Conservation (phyloP, 371 early-diverging fungal genomes). For the Mortierella sp. region DNA sequence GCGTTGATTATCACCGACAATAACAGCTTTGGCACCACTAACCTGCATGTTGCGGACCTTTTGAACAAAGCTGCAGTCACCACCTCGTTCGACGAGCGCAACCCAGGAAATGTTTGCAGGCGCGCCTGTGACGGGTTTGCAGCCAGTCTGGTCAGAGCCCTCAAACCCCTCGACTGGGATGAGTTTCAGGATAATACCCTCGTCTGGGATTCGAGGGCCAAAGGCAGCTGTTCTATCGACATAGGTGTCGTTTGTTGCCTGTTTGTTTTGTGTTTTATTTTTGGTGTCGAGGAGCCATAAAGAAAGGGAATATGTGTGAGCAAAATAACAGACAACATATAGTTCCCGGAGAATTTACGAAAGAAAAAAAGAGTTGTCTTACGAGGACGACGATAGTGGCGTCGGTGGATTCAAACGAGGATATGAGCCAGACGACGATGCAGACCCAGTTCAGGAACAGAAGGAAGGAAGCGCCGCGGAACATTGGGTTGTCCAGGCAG, state of each 20-base stretch:
- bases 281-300: background rate
- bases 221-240: slow-evolving; percentile 71
- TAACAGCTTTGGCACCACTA: slow-evolving; percentile 87
- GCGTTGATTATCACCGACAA: slow-evolving; percentile 86
- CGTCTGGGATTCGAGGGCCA: slow-evolving; percentile 70
- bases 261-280: background rate
- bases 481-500: slow-evolving; percentile 7
- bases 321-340: too few relatives aligned
- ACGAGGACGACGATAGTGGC: slow-evolving; percentile 54
- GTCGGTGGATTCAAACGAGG: slow-evolving; percentile 37
- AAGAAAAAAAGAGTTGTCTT: slow-evolving; percentile 7
- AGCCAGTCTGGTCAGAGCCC: slow-evolving; percentile 27
- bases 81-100: slow-evolving; percentile 81
- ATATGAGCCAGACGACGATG: slow-evolving; percentile 32
- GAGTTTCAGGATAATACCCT: slow-evolving; percentile 64
- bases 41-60: slow-evolving; percentile 91
- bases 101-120: slow-evolving; percentile 72
- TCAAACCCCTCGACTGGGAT: slow-evolving; percentile 52
- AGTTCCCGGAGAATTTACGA: background rate
- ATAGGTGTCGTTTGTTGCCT: slow-evolving; percentile 68
- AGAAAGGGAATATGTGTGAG: background rate
- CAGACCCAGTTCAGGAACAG: slow-evolving; percentile 35
- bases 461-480: slow-evolving; percentile 39
- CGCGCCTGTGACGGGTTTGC: slow-evolving; percentile 23
- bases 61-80: slow-evolving; percentile 86